phyloP scores from a whole-genome alignment of 331 rosid species.

The Saraca asoca region DNA sequence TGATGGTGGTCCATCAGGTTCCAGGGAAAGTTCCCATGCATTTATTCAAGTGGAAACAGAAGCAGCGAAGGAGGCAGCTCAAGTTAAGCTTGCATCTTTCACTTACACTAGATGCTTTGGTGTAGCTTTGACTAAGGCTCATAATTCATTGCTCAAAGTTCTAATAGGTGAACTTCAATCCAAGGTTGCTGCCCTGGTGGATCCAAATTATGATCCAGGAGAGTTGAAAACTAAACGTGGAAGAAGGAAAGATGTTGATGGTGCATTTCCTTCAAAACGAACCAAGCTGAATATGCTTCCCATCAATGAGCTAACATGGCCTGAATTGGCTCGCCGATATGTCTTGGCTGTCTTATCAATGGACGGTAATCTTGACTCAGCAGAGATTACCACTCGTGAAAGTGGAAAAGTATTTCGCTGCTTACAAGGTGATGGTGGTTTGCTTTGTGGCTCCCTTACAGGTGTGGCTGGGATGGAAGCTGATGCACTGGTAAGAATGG shows the following conservation, averaged over 20 bases:
- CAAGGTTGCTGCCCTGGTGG: conserved; percentile 88
- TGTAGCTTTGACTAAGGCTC: conserved; percentile 83
- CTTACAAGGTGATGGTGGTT: conserved; percentile 97
- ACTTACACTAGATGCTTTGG: conserved; percentile 81
- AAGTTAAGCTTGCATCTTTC: conserved; percentile 64
- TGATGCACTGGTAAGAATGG: conserved; percentile 85
- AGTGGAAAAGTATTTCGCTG: conserved; percentile 94
- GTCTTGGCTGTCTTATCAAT: conserved; percentile 81
- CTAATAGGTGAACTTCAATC: conserved; percentile 82
- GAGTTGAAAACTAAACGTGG: conserved; percentile 84
- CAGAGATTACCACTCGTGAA: conserved; percentile 83
- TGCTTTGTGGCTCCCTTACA: conserved; percentile 95
- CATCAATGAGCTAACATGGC: conserved; percentile 93
- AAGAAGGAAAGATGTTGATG: conserved; percentile 86
- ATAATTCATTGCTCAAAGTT: conserved; percentile 76
- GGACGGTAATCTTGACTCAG: conserved; percentile 93
- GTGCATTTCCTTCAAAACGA: conserved; percentile 59
- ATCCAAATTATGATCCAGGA: conserved; percentile 94
- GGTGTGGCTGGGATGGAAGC: conserved; percentile 99
- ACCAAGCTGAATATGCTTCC: conserved; percentile 82
- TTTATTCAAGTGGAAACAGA: conserved; percentile 85
- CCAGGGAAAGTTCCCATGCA: conserved; percentile 51
- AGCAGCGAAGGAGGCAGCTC: conserved; percentile 79
- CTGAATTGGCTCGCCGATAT: conserved; percentile 89
- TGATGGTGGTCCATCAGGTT: conserved; percentile 49